Conservation (phyloP, 1,139 yeast genomes). For the Scheffersomyces stambukii region DNA sequence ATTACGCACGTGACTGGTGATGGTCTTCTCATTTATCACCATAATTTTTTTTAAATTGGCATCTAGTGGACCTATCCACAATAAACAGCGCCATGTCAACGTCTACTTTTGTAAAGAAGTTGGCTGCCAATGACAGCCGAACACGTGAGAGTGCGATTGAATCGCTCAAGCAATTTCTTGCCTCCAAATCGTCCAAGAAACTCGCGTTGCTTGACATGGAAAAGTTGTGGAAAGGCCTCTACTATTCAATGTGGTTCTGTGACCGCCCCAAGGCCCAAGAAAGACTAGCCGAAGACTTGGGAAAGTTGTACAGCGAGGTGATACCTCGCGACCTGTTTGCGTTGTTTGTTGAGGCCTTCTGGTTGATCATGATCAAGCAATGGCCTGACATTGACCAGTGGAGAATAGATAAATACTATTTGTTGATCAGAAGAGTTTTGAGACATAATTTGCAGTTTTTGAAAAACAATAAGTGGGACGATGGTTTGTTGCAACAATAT, state of each 20-base stretch:
- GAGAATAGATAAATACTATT: conserved; percentile 82
- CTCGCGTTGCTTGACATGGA: conserved; percentile 52
- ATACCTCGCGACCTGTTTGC: conserved; percentile 24
- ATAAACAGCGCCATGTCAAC: conserved; percentile 28
- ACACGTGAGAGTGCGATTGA: conserved; percentile 75
- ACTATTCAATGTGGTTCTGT: conserved; percentile 93
- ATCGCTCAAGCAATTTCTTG: conserved; percentile 57
- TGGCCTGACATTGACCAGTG: conserved; percentile 84
- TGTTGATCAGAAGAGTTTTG: conserved; percentile 74
- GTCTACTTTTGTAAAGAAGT: conserved; percentile 62
- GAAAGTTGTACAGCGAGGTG: conserved; percentile 50
- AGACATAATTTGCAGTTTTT: conserved; percentile 62
- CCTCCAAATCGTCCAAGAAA: conserved; percentile 27
- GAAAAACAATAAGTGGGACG: conserved; percentile 53
- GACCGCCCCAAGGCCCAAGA: conserved; percentile 93
- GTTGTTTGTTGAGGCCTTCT: conserved; percentile 69
- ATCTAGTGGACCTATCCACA: no score
- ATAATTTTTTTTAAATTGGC: no score
- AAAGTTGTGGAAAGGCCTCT: conserved; percentile 91
- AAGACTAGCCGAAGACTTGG: conserved; percentile 70
- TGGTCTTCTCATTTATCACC: no score
- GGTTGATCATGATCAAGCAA: conserved; percentile 74
- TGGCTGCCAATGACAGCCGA: conserved; percentile 77
- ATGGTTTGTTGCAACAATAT: conserved; percentile 43
- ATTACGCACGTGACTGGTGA: no score